Evolutionary conservation across 2,329 filamentous ascomycete species (phyloP).

Genomic region (Clonostachys rosea): DNA sequence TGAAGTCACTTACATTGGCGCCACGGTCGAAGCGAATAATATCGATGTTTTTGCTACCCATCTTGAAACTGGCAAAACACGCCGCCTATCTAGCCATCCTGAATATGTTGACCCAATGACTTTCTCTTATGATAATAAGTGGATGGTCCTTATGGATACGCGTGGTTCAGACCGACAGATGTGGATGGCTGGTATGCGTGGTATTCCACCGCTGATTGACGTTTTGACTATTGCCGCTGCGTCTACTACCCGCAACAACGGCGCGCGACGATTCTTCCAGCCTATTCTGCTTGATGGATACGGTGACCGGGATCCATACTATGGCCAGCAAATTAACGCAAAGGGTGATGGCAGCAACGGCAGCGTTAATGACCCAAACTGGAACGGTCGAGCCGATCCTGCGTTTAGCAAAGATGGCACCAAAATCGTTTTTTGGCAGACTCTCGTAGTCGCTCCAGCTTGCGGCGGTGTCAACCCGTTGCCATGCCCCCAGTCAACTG

Average conservation of each 20-base stretch:
- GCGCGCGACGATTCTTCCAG: conserved; percentile 33
- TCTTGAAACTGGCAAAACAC: conserved; percentile 26
- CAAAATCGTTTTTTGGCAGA: conserved; percentile 32
- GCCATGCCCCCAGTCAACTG: conserved; percentile 28
- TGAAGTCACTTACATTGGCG: conserved; percentile 23
- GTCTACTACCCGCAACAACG: conserved; percentile 36
- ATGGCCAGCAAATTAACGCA: background rate
- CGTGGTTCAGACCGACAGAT: conserved; percentile 28
- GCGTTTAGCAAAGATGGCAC: background rate
- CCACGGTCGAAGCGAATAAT: conserved; percentile 29
- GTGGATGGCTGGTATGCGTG: conserved; percentile 27
- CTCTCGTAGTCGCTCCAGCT: conserved; percentile 23
- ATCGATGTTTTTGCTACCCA: conserved; percentile 34
- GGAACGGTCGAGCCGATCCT: background rate
- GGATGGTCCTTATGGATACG: conserved; percentile 33
- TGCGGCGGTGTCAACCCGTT: conserved; percentile 35
- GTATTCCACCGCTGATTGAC: conserved; percentile 31
- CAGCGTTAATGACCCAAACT: background rate
- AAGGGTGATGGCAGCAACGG: background rate
- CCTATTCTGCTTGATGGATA: conserved; percentile 30
- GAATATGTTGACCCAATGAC: conserved; percentile 33
- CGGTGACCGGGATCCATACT: background rate
- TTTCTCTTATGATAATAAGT: conserved; percentile 31
- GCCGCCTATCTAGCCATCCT: conserved; percentile 31
- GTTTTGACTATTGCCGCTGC: conserved; percentile 17